Evolutionary conservation across 2,329 filamentous ascomycete species (phyloP).

Genomic region (Colletotrichum caudatum): DNA sequence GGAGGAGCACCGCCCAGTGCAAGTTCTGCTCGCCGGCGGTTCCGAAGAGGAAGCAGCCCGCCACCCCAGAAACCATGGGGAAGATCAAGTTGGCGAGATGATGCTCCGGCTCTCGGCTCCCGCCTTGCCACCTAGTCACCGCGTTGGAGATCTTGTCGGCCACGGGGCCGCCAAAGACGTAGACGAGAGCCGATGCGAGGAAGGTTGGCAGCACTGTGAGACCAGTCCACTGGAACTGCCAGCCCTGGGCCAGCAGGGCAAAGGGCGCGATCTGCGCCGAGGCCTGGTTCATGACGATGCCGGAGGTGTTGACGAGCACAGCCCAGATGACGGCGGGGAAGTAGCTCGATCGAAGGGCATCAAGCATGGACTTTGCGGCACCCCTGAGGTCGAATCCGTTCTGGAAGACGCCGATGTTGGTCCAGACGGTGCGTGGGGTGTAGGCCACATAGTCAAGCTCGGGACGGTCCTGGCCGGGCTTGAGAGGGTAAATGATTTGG

Average conservation of each 20-base stretch:
- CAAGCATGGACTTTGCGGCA: conserved; percentile 45
- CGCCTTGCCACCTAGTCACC: conserved; percentile 46
- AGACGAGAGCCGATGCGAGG: conserved; percentile 41
- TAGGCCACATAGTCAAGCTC: conserved; percentile 47
- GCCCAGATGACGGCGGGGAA: conserved; percentile 52
- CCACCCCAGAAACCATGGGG: conserved; percentile 47
- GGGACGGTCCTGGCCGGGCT: conserved; percentile 46
- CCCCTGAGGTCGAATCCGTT: conserved; percentile 46
- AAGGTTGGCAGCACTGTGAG: conserved; percentile 46
- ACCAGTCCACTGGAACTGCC: conserved; percentile 48
- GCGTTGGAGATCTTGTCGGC: conserved; percentile 48
- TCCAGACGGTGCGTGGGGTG: conserved; percentile 47
- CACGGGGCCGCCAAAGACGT: conserved; percentile 47
- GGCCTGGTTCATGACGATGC: conserved; percentile 49
- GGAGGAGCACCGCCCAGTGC: conserved; percentile 47
- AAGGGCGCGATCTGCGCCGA: conserved; percentile 44
- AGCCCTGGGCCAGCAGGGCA: conserved; percentile 43
- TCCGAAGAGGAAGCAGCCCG: conserved; percentile 50
- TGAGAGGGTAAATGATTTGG: conserved; percentile 43
- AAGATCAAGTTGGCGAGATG: conserved; percentile 49
- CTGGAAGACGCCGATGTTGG: conserved; percentile 51
- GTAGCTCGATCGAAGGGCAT: conserved; percentile 49
- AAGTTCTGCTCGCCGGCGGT: conserved; percentile 45
- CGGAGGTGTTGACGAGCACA: conserved; percentile 47
- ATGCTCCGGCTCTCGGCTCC: conserved; percentile 50